These are phyloP conservation scores for Nakaseomyces kungkrabaensis DNA, from an alignment of 1,139 yeast species.

Conservation along the genomic window DNA sequence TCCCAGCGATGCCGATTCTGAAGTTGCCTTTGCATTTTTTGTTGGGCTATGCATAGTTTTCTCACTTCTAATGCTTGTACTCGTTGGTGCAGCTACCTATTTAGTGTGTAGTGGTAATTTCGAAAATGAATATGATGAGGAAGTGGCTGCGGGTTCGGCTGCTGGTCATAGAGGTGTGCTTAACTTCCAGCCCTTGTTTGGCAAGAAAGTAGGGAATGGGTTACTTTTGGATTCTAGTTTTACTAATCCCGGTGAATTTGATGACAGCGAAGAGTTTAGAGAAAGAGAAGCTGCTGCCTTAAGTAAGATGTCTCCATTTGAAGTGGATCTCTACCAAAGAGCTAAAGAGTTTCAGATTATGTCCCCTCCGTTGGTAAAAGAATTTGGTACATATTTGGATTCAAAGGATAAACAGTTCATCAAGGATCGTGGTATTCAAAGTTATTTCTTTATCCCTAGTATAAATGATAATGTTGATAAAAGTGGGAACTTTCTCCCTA, in stretches of 20 bases:
- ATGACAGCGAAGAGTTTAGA: constrained; percentile 27
- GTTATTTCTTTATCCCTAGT: constrained; percentile 36
- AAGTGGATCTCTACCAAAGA: constrained; percentile 31
- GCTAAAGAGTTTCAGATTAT: constrained; percentile 32
- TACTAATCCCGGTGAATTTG: constrained; percentile 32
- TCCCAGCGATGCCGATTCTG: constrained; percentile 25
- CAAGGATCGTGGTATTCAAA: constrained; percentile 41
- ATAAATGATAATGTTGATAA: constrained; percentile 30
- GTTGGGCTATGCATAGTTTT: constrained; percentile 34
- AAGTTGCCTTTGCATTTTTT: constrained; percentile 33
- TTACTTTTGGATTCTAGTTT: constrained; percentile 30
- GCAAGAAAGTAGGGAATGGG: constrained; percentile 17
- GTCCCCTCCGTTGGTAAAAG: constrained; percentile 34
- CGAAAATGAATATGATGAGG: constrained; percentile 27
- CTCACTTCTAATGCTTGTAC: constrained; percentile 31
- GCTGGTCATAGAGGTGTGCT: constrained; percentile 12
- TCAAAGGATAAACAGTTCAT: constrained; percentile 33
- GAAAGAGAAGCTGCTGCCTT: constrained; percentile 30
- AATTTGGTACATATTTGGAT: constrained; percentile 33
- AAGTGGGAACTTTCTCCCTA: constrained; percentile 31
- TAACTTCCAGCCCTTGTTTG: constrained; percentile 15
- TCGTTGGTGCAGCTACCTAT: constrained; percentile 32
- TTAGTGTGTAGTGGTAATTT: constrained; percentile 32
- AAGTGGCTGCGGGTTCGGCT: constrained; percentile 13
- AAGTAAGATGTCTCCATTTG: constrained; percentile 29